Evolutionary conservation across 345 rosid genomes (phyloP), one percentile per base, ranked within the genome.

Genomic region (Aquilaria sinensis): DNA sequence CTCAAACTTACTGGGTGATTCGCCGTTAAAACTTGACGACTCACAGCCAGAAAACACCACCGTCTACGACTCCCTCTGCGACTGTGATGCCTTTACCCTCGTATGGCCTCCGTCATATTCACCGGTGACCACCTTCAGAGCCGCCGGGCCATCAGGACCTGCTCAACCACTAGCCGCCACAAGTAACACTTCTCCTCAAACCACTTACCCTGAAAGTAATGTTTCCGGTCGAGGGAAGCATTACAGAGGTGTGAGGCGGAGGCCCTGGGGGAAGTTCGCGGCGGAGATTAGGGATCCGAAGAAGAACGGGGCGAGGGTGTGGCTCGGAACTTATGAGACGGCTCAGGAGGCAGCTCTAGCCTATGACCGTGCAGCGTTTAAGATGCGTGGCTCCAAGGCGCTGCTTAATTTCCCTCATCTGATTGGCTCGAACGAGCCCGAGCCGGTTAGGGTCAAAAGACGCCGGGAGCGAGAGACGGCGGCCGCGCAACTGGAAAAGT

Each of bases 221-320:
- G 23, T 16, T 16, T 16, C 23, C 23, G 23, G 23, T 16, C 23
- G 23, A 16, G 78, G 71, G 55, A 73, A 63, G 70, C 85, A 72
- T 53, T 86, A 71, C 62, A 69, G 68, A 14, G 79, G 79, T 3
- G 81, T 71, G 57, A 69, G 84, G 77, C 74, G 78, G 51, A 65
- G 91, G 64, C 87, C 91, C 4, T 85, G 91, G 95, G 91, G 95
- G 50, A 83, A 80, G 47, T 85, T 67, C 32, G 87, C 87, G 16
- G 91, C 91, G 29, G 91, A 85, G 81, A 78, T 87, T 3, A 76
- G 89, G 33, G 85, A 78, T 64, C 86, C 86, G 8, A 80, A 78
- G 67, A 85, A 70, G 63, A 85, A 80, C 14, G 86, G 89, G 2
- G 78, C 85, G 1, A 77, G 89, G 56, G 62, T 68, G 45, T 88